Conservation (phyloP, 257 asterid species). For the Avicennia marina region DNA sequence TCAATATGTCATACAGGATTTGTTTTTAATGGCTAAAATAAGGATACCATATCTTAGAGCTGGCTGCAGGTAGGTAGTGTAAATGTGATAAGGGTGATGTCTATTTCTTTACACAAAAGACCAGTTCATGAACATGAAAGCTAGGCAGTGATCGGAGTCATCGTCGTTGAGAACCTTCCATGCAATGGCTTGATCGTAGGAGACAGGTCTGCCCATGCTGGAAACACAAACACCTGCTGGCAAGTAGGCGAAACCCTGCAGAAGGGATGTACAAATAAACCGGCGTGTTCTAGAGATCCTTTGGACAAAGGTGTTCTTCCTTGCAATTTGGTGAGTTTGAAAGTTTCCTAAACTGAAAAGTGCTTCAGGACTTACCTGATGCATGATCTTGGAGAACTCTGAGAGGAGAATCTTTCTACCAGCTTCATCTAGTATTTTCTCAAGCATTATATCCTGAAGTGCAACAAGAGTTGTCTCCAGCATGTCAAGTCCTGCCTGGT, state of each 20-base stretch:
- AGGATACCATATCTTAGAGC: conserved; percentile 30
- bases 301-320: too few relatives aligned
- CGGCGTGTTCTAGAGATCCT: neutral
- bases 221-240: conserved; percentile 82
- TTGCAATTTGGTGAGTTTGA: too few relatives aligned
- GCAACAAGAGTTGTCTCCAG: conserved; percentile 89
- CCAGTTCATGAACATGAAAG: conserved; percentile 96
- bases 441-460: conserved; percentile 90
- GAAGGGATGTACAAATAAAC: neutral
- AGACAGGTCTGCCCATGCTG: conserved; percentile 87
- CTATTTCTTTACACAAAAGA: conserved; percentile 46
- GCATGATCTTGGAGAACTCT: conserved; percentile 89
- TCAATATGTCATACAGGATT: conserved; percentile 8
- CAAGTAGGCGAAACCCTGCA: conserved; percentile 74
- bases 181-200: conserved; percentile 78
- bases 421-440: conserved; percentile 76
- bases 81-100: too few relatives aligned
- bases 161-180: conserved; percentile 89
- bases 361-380: conserved; percentile 44
- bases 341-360: too few relatives aligned
- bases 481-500: conserved; percentile 98
- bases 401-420: conserved; percentile 76
- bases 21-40: conserved; percentile 15
- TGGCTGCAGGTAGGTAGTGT: neutral
- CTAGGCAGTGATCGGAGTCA: conserved; percentile 75